Base-by-base conservation (phyloP, 306 rosid species). In the Inga leiocalycina region DNA sequence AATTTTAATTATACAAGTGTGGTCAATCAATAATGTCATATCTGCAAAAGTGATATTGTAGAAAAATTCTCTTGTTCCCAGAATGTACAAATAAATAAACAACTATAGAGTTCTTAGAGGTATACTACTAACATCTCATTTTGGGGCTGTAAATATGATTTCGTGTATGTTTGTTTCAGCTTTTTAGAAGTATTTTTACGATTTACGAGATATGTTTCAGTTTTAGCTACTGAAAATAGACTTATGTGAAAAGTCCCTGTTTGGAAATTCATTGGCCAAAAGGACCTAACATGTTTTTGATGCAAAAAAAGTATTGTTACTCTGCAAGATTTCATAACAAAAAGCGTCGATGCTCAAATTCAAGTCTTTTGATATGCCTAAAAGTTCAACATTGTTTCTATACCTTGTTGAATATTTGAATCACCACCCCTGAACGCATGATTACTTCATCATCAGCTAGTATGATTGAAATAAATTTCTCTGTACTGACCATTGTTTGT, bases 401-500 rank as follows among this genome's bases (percentile, higher is more conserved):
- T 20, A 54, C 59, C 59, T 52, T 14, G 20, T 16, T 2, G 14
- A 27, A 27, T 27, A 24, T 62, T 27, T 57, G 12, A 19, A 20
- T n/a, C 13, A 22, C 66, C 14, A 59, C 66, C 66, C 20, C 66
- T 59, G 2, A 20, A 59, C 22, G 66, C 30, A 59, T 59, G 66
- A 64, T 17, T 24, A 49, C 16, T 65, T 15, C 44, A 75, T 52
- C 45, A 13, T 51, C 57, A 41, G 67, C 12, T 79, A 61, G 67
- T 20, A 49, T 66, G 2, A 41, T 69, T 75, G 49, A 45, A 46
- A 46, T 46, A 46, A 51, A 52, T 61, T 8, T 69, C 54, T 61
- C 32, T 65, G 20, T 48, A 44, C n/a, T 22, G 19, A 75, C 75
- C 57, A 22, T 39, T 77, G 61, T 14, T 86, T 37, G 56, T 77